phyloP scores from a whole-genome alignment of 148 eudicot genomes.

The Rhododendron ovatum region DNA sequence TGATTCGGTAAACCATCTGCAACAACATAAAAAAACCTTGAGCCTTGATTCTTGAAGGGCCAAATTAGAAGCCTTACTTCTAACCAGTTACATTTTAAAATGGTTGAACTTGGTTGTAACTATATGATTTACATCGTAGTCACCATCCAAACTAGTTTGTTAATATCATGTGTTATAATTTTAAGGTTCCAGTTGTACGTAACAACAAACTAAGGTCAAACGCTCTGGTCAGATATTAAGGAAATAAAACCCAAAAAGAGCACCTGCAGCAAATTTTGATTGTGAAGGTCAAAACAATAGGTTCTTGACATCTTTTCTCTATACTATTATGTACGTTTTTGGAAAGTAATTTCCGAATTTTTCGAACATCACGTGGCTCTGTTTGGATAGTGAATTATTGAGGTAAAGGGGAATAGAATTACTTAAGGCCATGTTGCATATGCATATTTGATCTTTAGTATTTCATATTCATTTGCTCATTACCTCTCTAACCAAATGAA shows the following conservation, averaged over 20 bases:
- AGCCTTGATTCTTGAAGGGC: background rate
- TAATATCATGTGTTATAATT: background rate
- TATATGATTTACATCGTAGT: background rate
- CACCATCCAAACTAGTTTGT: background rate
- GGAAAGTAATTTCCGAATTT: background rate
- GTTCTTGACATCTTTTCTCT: background rate
- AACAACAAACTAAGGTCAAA: background rate
- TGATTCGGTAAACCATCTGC: constrained; percentile 76
- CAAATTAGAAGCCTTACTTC: background rate
- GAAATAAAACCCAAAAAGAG: background rate
- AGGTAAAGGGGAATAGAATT: background rate
- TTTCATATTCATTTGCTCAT: background rate
- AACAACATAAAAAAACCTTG: background rate
- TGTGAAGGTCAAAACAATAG: background rate
- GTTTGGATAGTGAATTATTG: background rate
- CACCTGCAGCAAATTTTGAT: background rate
- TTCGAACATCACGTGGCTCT: background rate
- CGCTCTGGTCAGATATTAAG: background rate
- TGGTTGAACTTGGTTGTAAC: background rate
- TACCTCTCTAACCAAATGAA: background rate
- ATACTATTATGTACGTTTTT: background rate
- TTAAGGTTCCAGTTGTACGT: background rate
- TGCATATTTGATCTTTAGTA: background rate
- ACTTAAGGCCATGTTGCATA: background rate
- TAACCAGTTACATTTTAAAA: background rate